phyloP scores from a whole-genome alignment of 306 rosid genomes.

The Fragaria vesca region DNA sequence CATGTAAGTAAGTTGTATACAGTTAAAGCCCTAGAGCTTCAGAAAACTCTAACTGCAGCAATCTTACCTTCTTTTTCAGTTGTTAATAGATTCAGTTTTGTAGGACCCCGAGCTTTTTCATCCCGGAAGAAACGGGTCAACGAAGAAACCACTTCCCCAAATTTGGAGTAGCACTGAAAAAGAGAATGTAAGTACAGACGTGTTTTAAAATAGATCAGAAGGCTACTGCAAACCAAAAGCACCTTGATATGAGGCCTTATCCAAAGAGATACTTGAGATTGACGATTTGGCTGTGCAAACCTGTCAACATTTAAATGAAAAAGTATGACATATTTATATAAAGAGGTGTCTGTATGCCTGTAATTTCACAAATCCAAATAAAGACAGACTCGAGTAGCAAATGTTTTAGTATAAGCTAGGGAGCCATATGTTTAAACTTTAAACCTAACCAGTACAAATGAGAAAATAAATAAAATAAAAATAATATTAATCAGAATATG shows the following conservation, averaged over 20 bases:
- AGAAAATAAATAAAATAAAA: neutral
- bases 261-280: constrained; percentile 87
- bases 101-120: constrained; percentile 46
- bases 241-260: constrained; percentile 97
- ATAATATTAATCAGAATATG: neutral
- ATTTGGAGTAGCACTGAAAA: constrained; percentile 74
- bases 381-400: neutral
- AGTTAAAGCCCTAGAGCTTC: neutral
- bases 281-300: constrained; percentile 77
- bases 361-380: neutral
- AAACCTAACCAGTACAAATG: neutral
- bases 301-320: constrained; percentile 36
- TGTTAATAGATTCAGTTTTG: constrained; percentile 53
- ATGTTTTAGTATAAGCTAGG: neutral
- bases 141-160: constrained; percentile 80
- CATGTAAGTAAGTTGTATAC: neutral
- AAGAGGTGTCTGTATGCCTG: neutral
- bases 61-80: constrained; percentile 51
- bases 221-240: constrained; percentile 17
- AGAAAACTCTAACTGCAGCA: constrained; percentile 22
- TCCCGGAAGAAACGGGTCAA: constrained; percentile 87
- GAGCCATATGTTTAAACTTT: neutral
- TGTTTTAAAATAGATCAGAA: constrained; percentile 14
- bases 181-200: constrained; percentile 30
- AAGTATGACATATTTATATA: neutral